phyloP scores from a whole-genome alignment of 306 rosid species.

The Vigna radiata region DNA sequence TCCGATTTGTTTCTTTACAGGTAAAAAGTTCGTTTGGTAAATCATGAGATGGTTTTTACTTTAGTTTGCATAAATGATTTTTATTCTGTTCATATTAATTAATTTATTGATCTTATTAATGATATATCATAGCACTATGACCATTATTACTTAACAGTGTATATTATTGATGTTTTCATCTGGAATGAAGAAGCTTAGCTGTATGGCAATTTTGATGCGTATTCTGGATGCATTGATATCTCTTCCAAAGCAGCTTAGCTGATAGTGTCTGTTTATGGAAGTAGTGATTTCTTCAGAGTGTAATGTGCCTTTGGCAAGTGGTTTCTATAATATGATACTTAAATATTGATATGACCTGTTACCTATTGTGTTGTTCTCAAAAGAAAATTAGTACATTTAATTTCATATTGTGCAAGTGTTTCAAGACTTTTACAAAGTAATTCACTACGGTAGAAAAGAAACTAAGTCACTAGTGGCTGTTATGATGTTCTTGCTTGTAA shows the following conservation, averaged over 20 bases:
- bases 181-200: too few species aligned
- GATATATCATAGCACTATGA: not conserved
- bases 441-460: not conserved
- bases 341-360: not conserved
- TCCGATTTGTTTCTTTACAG: conserved; percentile 6
- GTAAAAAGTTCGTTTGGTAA: conserved; percentile 9
- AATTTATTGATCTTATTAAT: not conserved
- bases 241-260: not conserved
- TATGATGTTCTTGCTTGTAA: conserved; percentile 2
- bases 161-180: too few species aligned
- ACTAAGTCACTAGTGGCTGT: conserved; percentile 6
- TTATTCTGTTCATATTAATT: not conserved
- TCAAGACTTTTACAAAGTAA: conserved; percentile 14
- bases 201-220: not conserved
- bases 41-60: not conserved
- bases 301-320: not conserved
- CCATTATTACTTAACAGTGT: not conserved
- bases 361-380: conserved; percentile 12
- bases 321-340: not conserved
- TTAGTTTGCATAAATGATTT: not conserved
- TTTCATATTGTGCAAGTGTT: not conserved
- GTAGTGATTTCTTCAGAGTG: not conserved
- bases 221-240: not conserved
- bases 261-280: not conserved
- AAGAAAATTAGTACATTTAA: not conserved